Conservation (phyloP, 345 rosid species). For the Triadica sebifera region DNA sequence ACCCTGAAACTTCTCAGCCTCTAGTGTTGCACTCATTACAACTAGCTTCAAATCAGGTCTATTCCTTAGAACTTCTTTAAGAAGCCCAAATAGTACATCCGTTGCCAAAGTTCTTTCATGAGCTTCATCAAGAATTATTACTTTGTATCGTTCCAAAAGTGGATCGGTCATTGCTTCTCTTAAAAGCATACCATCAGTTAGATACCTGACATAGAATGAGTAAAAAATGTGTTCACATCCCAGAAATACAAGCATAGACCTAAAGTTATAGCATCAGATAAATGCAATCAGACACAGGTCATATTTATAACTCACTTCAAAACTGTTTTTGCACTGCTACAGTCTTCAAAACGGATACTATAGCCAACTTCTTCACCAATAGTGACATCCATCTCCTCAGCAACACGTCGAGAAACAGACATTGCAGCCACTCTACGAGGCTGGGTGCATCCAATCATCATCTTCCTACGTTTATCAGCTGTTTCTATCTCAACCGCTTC, state of each 20-base stretch:
- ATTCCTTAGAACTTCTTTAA: slow-evolving; percentile 81
- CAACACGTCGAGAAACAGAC: slow-evolving; percentile 99
- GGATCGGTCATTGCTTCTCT: slow-evolving; percentile 99
- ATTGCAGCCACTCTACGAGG: slow-evolving; percentile 99
- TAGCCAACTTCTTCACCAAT: slow-evolving; percentile 99
- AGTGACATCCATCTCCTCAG: slow-evolving; percentile 97
- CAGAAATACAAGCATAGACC: background rate
- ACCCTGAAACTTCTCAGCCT: slow-evolving; percentile 94
- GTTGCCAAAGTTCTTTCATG: slow-evolving; percentile 96
- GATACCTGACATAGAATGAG: slow-evolving; percentile 51
- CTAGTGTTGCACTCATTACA: slow-evolving; percentile 98
- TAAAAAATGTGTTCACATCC: background rate
- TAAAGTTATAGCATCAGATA: background rate
- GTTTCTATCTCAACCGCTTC: slow-evolving; percentile 82
- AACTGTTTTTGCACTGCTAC: slow-evolving; percentile 80
- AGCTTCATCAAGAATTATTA: slow-evolving; percentile 95
- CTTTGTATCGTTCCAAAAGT: slow-evolving; percentile 89
- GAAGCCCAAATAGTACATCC: slow-evolving; percentile 83
- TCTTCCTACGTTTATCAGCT: slow-evolving; percentile 72
- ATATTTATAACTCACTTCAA: slow-evolving; percentile 62
- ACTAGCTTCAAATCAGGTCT: slow-evolving; percentile 85
- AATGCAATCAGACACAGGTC: background rate
- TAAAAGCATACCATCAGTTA: slow-evolving; percentile 97
- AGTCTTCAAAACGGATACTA: slow-evolving; percentile 95
- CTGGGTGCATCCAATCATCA: slow-evolving; percentile 93